Base-by-base conservation (phyloP, 2,329 filamentous ascomycete genomes). In the Pestalotiopsis sp. region DNA sequence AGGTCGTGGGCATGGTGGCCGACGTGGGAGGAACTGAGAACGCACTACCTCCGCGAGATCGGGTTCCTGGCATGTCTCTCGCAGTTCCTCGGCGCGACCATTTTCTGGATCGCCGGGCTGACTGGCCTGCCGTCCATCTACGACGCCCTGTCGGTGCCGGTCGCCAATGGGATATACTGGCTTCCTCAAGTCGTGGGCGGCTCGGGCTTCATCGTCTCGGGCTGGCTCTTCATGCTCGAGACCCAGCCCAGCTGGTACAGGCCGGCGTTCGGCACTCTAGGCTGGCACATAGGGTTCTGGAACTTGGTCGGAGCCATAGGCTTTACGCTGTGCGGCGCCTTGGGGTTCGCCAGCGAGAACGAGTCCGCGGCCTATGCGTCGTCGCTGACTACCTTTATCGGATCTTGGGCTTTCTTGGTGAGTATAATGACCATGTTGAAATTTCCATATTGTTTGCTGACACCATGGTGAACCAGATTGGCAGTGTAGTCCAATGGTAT, bases 221-320 rank as follows among this genome's bases (percentile, higher is more conserved):
- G 85, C 25, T 73, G 80, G 2, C 77, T 92, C 1, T 92, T 91
- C 77, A 91, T 91, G 85, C 74, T 92, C 7, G 90, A 92, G 76
- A 91, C 89, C 2, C 90, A 92, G 77, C 75, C 82, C 55, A 85
- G 82, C 60, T 92, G 90, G 90, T 92, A 87, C 72, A 79, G 81
- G 13, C 90, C 90, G 0, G 87, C 88, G 0, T 82, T 81, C 3
- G 74, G 77, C 3, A 80, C 88, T 0, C 81, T 92, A 1, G 90
- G 90, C 3, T 92, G 90, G 90, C 88, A 92, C 76, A 86, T 92
- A 71, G 90, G 88, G 0, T 77, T 86, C 9, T 92, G 89, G 88
- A 92, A 92, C 72, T 76, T 91, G 2, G 79, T 92, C 23, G 90
- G 90, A 1, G 86, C 86, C 1, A 73, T 91, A 27, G 90, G 90